phyloP scores from a whole-genome alignment of 768 basidiomycete genomes.

The Astraeus odoratus region DNA sequence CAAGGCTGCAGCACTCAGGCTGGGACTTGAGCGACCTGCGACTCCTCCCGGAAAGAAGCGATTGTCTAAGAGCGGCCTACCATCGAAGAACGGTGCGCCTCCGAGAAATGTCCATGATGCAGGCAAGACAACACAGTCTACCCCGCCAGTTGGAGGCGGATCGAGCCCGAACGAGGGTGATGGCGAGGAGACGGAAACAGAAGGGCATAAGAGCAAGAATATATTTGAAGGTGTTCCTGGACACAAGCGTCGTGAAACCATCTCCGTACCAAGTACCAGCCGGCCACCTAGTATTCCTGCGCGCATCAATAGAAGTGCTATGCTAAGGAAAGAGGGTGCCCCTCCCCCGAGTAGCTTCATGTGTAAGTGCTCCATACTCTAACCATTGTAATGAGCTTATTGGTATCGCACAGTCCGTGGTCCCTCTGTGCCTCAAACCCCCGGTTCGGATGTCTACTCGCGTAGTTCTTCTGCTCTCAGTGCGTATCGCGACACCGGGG shows the following conservation, averaged over 20 bases:
- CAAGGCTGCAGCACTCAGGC: constrained; percentile 61
- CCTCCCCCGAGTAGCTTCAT: constrained; percentile 63
- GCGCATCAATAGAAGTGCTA: constrained; percentile 37
- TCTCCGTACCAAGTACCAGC: constrained; percentile 54
- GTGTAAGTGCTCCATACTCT: constrained; percentile 44
- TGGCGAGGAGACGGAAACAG: constrained; percentile 23
- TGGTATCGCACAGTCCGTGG: too few species aligned
- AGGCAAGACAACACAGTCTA: too few species aligned
- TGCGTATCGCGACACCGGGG: constrained; percentile 14
- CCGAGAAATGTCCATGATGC: too few species aligned
- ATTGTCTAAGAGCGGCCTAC: constrained; percentile 25
- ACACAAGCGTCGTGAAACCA: constrained; percentile 72
- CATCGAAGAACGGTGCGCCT: constrained; percentile 5
- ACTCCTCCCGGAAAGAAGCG: constrained; percentile 33
- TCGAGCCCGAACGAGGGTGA: constrained; percentile 24
- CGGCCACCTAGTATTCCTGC: constrained; percentile 37
- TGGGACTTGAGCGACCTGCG: constrained; percentile 45
- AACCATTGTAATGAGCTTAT: neutral
- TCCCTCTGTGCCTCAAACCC: neutral
- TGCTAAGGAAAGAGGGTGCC: constrained; percentile 37
- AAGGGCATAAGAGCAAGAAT: constrained; percentile 27
- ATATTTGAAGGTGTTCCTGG: constrained; percentile 80
- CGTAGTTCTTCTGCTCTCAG: constrained; percentile 38
- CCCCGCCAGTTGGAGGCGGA: too few species aligned
- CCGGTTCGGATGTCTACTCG: constrained; percentile 43